Conservation (phyloP, 148 eudicot species). For the Rhododendron vialii region DNA sequence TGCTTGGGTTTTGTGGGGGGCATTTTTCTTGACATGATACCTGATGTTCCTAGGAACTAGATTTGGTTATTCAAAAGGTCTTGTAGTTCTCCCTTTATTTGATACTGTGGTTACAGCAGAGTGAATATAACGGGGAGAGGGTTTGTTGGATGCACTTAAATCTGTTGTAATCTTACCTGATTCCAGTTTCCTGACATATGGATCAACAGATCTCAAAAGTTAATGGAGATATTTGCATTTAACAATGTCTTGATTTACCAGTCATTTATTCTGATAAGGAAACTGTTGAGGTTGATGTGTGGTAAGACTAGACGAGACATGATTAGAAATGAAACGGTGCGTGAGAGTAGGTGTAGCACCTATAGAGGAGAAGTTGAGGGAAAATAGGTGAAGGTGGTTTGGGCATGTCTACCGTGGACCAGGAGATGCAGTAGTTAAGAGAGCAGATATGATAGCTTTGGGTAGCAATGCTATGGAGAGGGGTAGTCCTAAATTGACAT, state of each 20-base stretch:
- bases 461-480: too few species aligned
- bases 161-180: background rate
- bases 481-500: too few species aligned
- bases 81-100: background rate
- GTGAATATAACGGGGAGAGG: background rate
- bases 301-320: too few species aligned
- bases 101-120: background rate
- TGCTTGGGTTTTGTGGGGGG: background rate
- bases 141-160: background rate
- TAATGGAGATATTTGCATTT: background rate
- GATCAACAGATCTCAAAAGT: background rate
- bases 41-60: background rate
- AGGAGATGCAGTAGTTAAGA: too few species aligned
- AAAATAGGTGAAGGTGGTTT: too few species aligned
- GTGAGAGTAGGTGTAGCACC: too few species aligned
- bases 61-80: background rate
- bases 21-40: background rate
- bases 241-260: background rate
- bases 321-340: too few species aligned
- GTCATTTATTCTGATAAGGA: background rate
- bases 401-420: too few species aligned
- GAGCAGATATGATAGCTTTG: too few species aligned
- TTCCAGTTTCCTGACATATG: background rate
- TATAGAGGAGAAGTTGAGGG: too few species aligned
- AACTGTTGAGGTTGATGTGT: background rate